A percentile compares a stretch with the other conserved stretches of the same genome.
These are phyloP conservation scores for Citrus unshiu DNA, from an alignment of 345 rosid species.

Conservation along the genomic window DNA sequence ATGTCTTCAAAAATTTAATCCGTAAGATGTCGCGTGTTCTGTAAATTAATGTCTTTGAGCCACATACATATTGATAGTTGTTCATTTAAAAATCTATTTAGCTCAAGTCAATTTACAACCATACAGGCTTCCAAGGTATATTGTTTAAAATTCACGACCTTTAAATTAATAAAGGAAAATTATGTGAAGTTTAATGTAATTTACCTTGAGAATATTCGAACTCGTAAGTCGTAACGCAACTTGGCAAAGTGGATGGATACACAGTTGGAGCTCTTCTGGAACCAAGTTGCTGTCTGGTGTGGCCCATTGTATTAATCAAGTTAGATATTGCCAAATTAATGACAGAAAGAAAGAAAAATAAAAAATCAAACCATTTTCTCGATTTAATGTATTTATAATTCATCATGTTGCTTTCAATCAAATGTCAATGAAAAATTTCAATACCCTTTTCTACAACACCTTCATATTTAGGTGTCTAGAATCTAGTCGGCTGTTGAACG, in stretches of 20 bases:
- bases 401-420: background rate
- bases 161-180: background rate
- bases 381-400: too few relatives aligned
- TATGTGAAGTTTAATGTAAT: background rate
- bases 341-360: too few relatives aligned
- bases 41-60: too few relatives aligned
- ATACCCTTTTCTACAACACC: background rate
- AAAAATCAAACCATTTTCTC: too few relatives aligned
- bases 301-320: background rate
- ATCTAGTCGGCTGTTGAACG: too few relatives aligned
- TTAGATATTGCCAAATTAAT: too few relatives aligned
- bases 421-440: background rate
- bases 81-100: too few relatives aligned
- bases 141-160: background rate
- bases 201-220: background rate
- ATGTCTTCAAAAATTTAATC: too few relatives aligned
- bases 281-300: background rate
- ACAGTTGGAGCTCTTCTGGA: background rate
- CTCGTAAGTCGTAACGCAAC: background rate
- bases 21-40: accelerated
- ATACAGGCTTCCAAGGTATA: background rate
- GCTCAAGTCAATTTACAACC: too few relatives aligned
- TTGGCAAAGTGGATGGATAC: background rate
- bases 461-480: too few relatives aligned
- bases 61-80: accelerated